These are phyloP conservation scores for Mycena indigotica DNA, from an alignment of 768 basidiomycete genomes.

Conservation along the genomic window DNA sequence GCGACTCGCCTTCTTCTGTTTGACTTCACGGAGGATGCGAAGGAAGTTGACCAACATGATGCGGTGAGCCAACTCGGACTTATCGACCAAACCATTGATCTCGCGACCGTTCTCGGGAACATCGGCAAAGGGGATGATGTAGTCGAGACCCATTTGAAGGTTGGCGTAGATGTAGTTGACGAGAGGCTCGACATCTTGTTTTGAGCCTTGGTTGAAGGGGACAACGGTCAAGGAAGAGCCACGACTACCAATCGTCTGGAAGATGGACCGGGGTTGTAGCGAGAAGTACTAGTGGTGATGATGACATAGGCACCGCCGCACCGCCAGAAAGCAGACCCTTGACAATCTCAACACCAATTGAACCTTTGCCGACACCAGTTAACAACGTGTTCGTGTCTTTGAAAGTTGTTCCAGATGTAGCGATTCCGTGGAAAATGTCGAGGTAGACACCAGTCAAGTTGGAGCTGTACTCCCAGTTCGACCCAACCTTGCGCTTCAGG, in stretches of 20 bases:
- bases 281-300: conserved; percentile 94
- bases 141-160: conserved; percentile 95
- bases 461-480: conserved; percentile 95
- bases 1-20: conserved; percentile 95
- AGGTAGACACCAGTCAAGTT: conserved; percentile 95
- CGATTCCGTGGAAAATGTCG: conserved; percentile 96
- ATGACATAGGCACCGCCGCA: conserved; percentile 91
- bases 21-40: conserved; percentile 65
- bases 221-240: conserved; percentile 96
- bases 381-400: conserved; percentile 98
- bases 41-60: conserved; percentile 80
- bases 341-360: conserved; percentile 96
- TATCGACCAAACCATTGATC: conserved; percentile 96
- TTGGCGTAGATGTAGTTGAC: conserved; percentile 97
- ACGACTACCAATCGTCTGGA: conserved; percentile 93
- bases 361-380: conserved; percentile 97
- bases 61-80: conserved; percentile 95
- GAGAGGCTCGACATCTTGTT: conserved; percentile 96
- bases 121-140: conserved; percentile 97
- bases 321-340: conserved; percentile 97
- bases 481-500: conserved; percentile 94
- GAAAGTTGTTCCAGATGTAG: conserved; percentile 97
- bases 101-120: conserved; percentile 96
- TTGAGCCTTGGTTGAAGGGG: conserved; percentile 98
- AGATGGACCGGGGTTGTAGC: conserved; percentile 96